Evolutionary conservation across 805 yeast species (phyloP).

Genomic region (Sugiyamaella smithiae): DNA sequence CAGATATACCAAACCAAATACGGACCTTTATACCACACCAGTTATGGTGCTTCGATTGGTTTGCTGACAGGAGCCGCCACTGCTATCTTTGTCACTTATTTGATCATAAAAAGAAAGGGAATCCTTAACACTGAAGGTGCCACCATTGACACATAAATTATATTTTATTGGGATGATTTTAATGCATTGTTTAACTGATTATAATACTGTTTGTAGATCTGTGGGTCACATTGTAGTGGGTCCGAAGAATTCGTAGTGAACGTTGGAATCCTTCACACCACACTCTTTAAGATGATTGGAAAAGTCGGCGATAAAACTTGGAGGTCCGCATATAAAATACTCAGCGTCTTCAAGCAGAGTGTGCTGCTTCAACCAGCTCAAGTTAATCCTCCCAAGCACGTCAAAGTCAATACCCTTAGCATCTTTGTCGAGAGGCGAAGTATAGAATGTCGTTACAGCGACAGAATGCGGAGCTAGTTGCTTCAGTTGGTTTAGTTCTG

Average conservation of each 20-base stretch:
- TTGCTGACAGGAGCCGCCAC: slow-evolving; percentile 1
- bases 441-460: slow-evolving; percentile 20
- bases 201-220: not conserved
- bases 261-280: slow-evolving; percentile 12
- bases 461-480: too few relatives aligned
- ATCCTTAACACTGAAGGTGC: slow-evolving; percentile 7
- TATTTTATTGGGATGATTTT: not conserved
- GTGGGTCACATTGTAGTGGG: slow-evolving; percentile 12
- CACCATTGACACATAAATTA: not conserved
- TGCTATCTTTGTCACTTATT: slow-evolving; percentile 2
- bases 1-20: slow-evolving; percentile 8
- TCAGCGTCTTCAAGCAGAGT: slow-evolving; percentile 7
- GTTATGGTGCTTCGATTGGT: slow-evolving; percentile 9
- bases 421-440: slow-evolving; percentile 3
- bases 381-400: not conserved
- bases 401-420: not conserved
- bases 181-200: not conserved
- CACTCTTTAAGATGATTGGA: slow-evolving; percentile 8
- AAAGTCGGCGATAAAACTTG: slow-evolving; percentile 23
- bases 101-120: not conserved
- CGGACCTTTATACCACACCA: slow-evolving; percentile 9
- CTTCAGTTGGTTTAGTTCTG: too few relatives aligned
- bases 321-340: slow-evolving; percentile 25
- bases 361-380: slow-evolving; percentile 3
- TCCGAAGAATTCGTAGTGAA: slow-evolving; percentile 26